Conservation (phyloP, 768 basidiomycete genomes). For the Lentinula boryana region DNA sequence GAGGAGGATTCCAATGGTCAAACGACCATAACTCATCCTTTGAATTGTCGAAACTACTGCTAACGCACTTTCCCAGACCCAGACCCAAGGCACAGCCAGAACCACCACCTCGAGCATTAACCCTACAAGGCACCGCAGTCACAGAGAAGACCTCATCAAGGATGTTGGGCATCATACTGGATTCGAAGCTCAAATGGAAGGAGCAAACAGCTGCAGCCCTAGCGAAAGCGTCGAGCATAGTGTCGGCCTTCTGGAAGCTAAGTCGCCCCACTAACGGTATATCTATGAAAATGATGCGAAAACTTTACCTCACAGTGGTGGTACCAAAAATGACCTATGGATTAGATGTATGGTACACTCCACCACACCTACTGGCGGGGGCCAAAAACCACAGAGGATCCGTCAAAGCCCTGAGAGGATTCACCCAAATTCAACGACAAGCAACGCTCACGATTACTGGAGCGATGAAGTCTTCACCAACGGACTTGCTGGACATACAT, state of each 20-base stretch:
- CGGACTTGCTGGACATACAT: conserved; percentile 8
- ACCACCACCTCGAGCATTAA: too few relatives aligned
- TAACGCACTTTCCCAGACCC: too few relatives aligned
- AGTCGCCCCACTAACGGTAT: neutral
- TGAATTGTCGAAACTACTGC: neutral
- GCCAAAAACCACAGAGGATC: neutral
- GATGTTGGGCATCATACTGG: too few relatives aligned
- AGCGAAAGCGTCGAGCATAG: neutral
- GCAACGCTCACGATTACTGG: neutral
- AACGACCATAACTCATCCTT: neutral
- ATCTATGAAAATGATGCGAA: neutral
- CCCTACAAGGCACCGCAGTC: too few relatives aligned
- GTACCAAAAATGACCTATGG: too few relatives aligned
- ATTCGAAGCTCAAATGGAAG: too few relatives aligned
- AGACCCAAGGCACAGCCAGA: too few relatives aligned
- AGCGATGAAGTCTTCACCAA: neutral
- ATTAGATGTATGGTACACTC: too few relatives aligned
- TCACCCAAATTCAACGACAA: neutral
- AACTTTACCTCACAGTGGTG: conserved; percentile 1
- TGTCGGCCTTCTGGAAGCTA: neutral
- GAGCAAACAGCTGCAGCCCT: neutral
- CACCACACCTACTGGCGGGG: neutral
- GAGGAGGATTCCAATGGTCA: neutral
- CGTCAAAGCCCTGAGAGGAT: neutral
- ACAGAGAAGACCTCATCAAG: too few relatives aligned